Percentiles rank a stretch among this genome's conserved stretches.
phyloP scores from a whole-genome alignment of 768 basidiomycete genomes.

The Scleroderma citrinum region DNA sequence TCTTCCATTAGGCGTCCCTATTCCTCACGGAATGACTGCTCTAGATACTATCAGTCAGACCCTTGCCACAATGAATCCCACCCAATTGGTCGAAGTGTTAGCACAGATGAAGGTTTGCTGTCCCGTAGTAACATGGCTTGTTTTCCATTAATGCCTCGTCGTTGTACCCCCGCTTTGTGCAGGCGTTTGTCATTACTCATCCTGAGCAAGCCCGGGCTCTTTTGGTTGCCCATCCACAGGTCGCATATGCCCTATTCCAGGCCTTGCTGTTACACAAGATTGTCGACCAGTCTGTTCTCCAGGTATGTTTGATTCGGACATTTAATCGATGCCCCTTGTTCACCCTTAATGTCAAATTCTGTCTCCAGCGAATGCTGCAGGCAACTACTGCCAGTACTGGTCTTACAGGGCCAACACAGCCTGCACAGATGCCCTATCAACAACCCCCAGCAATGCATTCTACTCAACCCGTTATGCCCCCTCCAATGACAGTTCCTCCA shows the following conservation, averaged over 20 bases:
- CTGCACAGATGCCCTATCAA: conserved; percentile 29
- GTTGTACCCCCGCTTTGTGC: conserved; percentile 8
- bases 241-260: conserved; percentile 95
- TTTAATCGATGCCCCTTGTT: conserved; percentile 5
- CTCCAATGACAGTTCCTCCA: conserved; percentile 25
- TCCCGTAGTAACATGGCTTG: conserved; percentile 14
- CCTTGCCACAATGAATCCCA: conserved; percentile 76
- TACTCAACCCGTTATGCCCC: conserved; percentile 30
- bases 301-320: conserved; percentile 45
- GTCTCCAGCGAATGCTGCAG: conserved; percentile 47
- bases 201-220: conserved; percentile 84
- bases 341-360: conserved; percentile 2
- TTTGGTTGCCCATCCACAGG: conserved; percentile 81
- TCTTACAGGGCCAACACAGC: conserved; percentile 25
- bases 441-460: conserved; percentile 25
- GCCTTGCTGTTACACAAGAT: conserved; percentile 90
- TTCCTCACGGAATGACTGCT: conserved; percentile 64
- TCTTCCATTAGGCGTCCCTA: conserved; percentile 71
- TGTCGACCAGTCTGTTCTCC: conserved; percentile 80
- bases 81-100: conserved; percentile 86
- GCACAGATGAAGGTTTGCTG: conserved; percentile 93
- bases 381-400: conserved; percentile 30
- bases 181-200: conserved; percentile 90
- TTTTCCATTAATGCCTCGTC: conserved; percentile 16
- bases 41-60: conserved; percentile 83